phyloP scores from a whole-genome alignment of 1,139 yeast species.

The Lodderomyces parapsilosis region DNA sequence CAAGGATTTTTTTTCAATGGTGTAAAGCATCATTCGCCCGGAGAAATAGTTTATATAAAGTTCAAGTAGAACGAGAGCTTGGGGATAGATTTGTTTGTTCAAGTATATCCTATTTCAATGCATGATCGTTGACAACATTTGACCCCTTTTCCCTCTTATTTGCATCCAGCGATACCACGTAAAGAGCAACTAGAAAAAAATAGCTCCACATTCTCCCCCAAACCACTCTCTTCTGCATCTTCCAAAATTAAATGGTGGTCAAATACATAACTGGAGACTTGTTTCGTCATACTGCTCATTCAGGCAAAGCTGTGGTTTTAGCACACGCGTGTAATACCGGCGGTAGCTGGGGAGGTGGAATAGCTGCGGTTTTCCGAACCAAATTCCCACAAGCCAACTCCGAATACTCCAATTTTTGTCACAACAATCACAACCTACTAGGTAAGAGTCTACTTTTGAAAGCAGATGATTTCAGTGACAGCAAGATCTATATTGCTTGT shows the following conservation, averaged over 20 bases:
- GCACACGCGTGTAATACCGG: slow-evolving; percentile 80
- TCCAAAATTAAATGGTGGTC: slow-evolving; percentile 26
- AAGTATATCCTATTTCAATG: too few relatives aligned
- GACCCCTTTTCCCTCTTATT: too few relatives aligned
- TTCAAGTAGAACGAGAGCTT: not conserved
- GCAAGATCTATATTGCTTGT: slow-evolving; percentile 47
- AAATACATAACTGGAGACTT: slow-evolving; percentile 63
- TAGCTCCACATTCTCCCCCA: not conserved
- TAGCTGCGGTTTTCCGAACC: slow-evolving; percentile 53
- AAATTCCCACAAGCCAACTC: slow-evolving; percentile 53
- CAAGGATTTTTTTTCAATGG: slow-evolving; percentile 40
- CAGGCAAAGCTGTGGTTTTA: slow-evolving; percentile 25
- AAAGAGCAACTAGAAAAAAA: not conserved
- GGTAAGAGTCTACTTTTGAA: slow-evolving; percentile 56
- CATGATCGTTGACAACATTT: too few relatives aligned
- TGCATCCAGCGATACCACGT: not conserved
- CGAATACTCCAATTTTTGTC: slow-evolving; percentile 50
- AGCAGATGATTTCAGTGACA: slow-evolving; percentile 26
- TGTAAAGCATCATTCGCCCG: slow-evolving; percentile 41
- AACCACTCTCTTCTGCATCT: not conserved
- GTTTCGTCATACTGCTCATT: slow-evolving; percentile 36
- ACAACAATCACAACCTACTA: slow-evolving; percentile 31
- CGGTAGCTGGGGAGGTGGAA: slow-evolving; percentile 87
- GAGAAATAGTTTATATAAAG: slow-evolving; percentile 28
- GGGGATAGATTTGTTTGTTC: too few relatives aligned